Percentiles rank a stretch among this genome's conserved stretches.
Evolutionary conservation across 2,329 filamentous ascomycete species (phyloP).

Genomic region (Helotiales sp.): DNA sequence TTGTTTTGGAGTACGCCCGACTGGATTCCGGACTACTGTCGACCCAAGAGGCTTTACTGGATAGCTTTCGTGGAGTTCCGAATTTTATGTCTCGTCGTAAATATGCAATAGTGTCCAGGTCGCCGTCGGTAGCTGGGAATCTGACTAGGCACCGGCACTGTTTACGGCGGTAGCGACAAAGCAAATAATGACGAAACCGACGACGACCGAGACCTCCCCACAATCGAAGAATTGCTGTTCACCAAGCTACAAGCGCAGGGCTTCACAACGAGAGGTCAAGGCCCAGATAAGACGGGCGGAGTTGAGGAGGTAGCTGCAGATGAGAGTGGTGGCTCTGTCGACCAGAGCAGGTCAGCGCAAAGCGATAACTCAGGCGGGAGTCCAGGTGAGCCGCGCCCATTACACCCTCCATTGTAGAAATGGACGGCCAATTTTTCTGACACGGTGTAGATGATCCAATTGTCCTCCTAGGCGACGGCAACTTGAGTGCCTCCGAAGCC

Average conservation of each 20-base stretch:
- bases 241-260: conserved; percentile 25
- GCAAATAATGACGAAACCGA: conserved; percentile 21
- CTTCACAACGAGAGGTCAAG: conserved; percentile 19
- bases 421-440: conserved; percentile 24
- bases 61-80: conserved; percentile 29
- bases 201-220: conserved; percentile 21
- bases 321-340: conserved; percentile 17
- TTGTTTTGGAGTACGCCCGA: conserved; percentile 29
- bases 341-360: conserved; percentile 21
- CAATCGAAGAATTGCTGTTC: conserved; percentile 27
- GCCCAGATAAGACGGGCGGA: conserved; percentile 16
- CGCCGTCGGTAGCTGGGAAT: conserved; percentile 28
- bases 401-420: conserved; percentile 24
- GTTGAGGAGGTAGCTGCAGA: conserved; percentile 21
- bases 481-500: conserved; percentile 27
- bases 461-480: conserved; percentile 21
- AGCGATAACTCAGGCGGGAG: conserved; percentile 22
- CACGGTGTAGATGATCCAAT: conserved; percentile 30
- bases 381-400: conserved; percentile 23
- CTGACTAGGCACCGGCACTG: conserved; percentile 11
- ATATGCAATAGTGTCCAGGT: conserved; percentile 36
- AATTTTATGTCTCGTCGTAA: conserved; percentile 39
- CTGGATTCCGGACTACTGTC: conserved; percentile 30
- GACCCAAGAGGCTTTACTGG: conserved; percentile 33
- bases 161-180: conserved; percentile 18